These are phyloP conservation scores for Lonicera japonica DNA, from an alignment of 129 eudicot genomes.

Conservation along the genomic window DNA sequence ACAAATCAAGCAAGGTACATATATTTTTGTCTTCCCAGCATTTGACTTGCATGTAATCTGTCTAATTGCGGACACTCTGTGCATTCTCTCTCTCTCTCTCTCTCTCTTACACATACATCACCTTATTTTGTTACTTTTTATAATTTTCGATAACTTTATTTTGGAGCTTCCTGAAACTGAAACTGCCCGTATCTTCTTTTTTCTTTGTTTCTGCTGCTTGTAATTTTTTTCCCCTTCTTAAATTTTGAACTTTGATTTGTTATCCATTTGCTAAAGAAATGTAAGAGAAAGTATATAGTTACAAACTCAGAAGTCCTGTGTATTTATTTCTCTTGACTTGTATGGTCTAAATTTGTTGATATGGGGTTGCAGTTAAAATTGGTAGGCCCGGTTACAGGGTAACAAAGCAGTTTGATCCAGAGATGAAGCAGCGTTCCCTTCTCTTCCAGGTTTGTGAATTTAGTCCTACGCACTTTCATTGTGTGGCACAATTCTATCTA, in stretches of 20 bases:
- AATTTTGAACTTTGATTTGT: too few species aligned
- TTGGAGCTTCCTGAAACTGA: not conserved
- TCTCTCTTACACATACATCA: too few species aligned
- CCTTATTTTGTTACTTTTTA: too few species aligned
- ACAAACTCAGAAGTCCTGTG: not conserved
- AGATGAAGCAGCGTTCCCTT: constrained; percentile 88
- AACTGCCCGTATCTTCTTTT: not conserved
- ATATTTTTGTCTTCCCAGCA: too few species aligned
- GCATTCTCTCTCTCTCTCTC: too few species aligned
- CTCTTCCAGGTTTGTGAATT: constrained; percentile 63
- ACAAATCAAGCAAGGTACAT: too few species aligned
- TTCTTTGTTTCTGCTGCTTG: not conserved
- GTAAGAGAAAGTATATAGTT: not conserved
- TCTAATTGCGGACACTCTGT: too few species aligned
- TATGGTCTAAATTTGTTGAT: constrained; percentile 11
- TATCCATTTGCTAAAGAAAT: not conserved
- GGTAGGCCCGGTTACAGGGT: constrained; percentile 96
- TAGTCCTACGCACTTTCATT: not conserved
- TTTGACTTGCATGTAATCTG: too few species aligned
- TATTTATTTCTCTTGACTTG: not conserved
- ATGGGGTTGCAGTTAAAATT: constrained; percentile 66
- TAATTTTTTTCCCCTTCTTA: too few species aligned
- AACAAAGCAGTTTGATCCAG: constrained; percentile 88
- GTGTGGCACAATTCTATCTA: not conserved
- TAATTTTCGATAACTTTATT: too few species aligned